Percentiles rank a stretch among this genome's conserved stretches.
Conservation (phyloP, 371 early-diverging fungal species). For the Rhizopus sp. region DNA sequence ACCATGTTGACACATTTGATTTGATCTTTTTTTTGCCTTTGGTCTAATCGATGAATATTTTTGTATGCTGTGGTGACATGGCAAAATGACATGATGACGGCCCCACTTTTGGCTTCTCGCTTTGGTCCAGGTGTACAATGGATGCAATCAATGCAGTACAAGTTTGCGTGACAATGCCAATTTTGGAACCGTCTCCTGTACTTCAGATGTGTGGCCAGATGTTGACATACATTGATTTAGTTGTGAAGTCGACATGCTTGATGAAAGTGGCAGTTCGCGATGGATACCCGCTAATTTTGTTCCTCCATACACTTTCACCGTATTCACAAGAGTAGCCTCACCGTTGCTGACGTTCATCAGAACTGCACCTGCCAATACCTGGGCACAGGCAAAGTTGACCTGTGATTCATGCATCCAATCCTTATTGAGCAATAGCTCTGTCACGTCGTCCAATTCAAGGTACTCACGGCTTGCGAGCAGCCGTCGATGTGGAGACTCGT, state of each 20-base stretch:
- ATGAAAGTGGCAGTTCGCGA: neutral
- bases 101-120: constrained; percentile 5
- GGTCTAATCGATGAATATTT: constrained; percentile 1
- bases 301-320: constrained; percentile 29
- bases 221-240: neutral
- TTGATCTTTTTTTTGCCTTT: constrained; percentile 8
- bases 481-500: constrained; percentile 5
- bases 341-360: constrained; percentile 24
- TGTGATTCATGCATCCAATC: constrained; percentile 18
- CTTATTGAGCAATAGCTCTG: constrained; percentile 11
- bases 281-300: constrained; percentile 13
- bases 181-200: constrained; percentile 6
- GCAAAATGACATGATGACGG: constrained; percentile 2
- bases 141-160: constrained; percentile 16
- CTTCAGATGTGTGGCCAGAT: constrained; percentile 1
- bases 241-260: neutral
- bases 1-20: constrained; percentile 1
- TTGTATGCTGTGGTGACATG: neutral
- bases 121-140: neutral
- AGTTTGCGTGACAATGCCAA: too few species aligned
- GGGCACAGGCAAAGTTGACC: constrained; percentile 18
- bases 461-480: constrained; percentile 2
- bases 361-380: constrained; percentile 19
- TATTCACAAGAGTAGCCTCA: constrained; percentile 29
- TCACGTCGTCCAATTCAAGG: neutral